Evolutionary conservation across 345 rosid species (phyloP).

Genomic region (Euphorbia tirucalli): DNA sequence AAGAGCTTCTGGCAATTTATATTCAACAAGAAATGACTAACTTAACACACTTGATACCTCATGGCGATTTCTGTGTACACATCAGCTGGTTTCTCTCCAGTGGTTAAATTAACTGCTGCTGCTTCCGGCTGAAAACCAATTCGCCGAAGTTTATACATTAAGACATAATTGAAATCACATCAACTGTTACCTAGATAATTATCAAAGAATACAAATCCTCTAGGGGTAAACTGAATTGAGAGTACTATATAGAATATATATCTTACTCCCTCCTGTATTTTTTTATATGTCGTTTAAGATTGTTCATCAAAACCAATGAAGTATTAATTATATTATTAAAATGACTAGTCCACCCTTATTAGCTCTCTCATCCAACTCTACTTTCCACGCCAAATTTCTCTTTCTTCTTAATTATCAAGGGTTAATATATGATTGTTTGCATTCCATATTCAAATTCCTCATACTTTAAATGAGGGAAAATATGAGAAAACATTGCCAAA

Average conservation of each 20-base stretch:
- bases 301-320: too few species aligned
- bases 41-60: conserved; percentile 48
- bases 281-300: too few species aligned
- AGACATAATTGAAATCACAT: conserved; percentile 12
- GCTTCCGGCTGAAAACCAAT: conserved; percentile 70
- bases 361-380: too few species aligned
- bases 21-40: neutral
- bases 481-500: too few species aligned
- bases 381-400: too few species aligned
- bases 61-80: conserved; percentile 89
- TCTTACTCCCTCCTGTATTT: too few species aligned
- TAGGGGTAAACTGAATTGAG: neutral
- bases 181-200: conserved; percentile 4
- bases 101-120: conserved; percentile 89
- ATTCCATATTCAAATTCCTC: too few species aligned
- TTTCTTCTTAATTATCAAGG: too few species aligned
- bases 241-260: neutral
- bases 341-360: too few species aligned
- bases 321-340: too few species aligned
- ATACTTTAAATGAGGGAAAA: too few species aligned
- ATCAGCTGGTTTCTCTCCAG: conserved; percentile 85
- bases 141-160: conserved; percentile 22
- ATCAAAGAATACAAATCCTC: neutral
- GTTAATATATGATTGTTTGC: too few species aligned
- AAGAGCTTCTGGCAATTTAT: neutral